Base-by-base conservation (phyloP, 2,329 filamentous ascomycete genomes). In the Cordyceps militaris region DNA sequence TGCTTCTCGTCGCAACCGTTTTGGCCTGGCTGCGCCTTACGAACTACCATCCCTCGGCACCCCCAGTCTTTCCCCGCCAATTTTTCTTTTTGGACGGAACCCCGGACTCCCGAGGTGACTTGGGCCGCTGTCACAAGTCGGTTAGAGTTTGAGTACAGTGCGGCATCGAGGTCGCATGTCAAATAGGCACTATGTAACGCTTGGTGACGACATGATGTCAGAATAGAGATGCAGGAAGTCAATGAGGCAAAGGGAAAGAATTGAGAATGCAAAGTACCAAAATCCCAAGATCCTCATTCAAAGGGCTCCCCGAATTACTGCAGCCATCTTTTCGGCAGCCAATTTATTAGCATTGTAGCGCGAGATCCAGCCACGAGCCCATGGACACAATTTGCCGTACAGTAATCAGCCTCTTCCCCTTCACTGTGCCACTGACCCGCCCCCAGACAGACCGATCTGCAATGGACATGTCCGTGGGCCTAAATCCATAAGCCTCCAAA, bases 21-120 rank as follows among this genome's bases (percentile, higher is more conserved):
- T n/a, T n/a, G n/a, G n/a, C n/a, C n/a, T n/a, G n/a, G n/a, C n/a
- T n/a, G n/a, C n/a, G n/a, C n/a, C n/a, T n/a, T n/a, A n/a, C n/a
- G n/a, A n/a, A n/a, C n/a, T n/a, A n/a, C 3, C 24, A n/a, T 52
- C 34, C 51, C 51, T 54, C 51, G 51, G 51, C 51, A 54, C n/a
- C 26, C 42, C n/a, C 51, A 44, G 7, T 19, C 19, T 34, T 46
- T 36, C 51, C 51, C 51, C 51, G 40, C 51, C 26, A 46, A 26
- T 53, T 21, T 24, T 28, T 9, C 24, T 28, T 16, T 11, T 2
- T 19, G 36, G 28, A 23, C 28, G 51, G 51, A 54, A 8, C 40
- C 26, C 51, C 51, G 7, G 28, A 24, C 40, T 54, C 19, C 51
- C 40, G 28, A 16, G n/a, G 6, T 52, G 48, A 26, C 48, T 26